These are phyloP conservation scores for Dacryopinax spathularia DNA, from an alignment of 768 basidiomycete species.

Conservation along the genomic window DNA sequence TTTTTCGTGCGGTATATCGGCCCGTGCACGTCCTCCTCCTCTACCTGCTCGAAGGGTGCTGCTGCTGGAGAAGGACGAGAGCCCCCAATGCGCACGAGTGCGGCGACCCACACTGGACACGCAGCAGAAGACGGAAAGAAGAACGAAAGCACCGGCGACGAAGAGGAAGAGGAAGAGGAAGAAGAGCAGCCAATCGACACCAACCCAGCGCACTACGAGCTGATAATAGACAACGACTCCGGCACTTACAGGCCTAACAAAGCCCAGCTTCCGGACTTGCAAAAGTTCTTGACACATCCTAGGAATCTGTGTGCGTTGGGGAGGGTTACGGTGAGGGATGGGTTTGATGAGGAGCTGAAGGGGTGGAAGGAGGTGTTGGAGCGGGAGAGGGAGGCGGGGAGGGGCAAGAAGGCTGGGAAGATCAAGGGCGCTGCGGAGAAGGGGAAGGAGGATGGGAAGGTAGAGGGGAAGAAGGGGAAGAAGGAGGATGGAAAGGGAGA, in stretches of 20 bases:
- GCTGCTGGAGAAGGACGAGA: no score
- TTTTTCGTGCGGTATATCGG: slow-evolving; percentile 20
- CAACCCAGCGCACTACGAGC: slow-evolving; percentile 29
- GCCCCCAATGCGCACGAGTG: no score
- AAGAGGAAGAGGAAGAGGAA: slow-evolving; percentile 12
- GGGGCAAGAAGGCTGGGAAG: slow-evolving; percentile 10
- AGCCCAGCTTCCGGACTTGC: slow-evolving; percentile 27
- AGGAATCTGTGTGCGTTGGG: slow-evolving; percentile 28
- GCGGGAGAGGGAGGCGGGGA: slow-evolving; percentile 21
- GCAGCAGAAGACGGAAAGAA: no score
- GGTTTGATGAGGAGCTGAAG: slow-evolving; percentile 28
- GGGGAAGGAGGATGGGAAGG: neutral
- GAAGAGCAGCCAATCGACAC: slow-evolving; percentile 17
- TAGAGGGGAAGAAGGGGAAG: neutral
- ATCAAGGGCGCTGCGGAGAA: neutral
- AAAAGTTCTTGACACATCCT: slow-evolving; percentile 23
- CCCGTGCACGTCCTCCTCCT: slow-evolving; percentile 6
- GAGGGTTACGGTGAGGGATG: slow-evolving; percentile 26
- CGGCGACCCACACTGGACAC: no score
- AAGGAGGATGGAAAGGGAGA: neutral
- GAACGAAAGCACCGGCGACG: neutral
- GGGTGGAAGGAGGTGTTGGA: slow-evolving; percentile 21
- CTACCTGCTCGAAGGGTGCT: no score
- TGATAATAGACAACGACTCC: slow-evolving; percentile 36
- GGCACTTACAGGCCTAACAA: slow-evolving; percentile 34